These are phyloP conservation scores for Haberlea rhodopensis DNA, from an alignment of 257 asterid species.

Conservation along the genomic window DNA sequence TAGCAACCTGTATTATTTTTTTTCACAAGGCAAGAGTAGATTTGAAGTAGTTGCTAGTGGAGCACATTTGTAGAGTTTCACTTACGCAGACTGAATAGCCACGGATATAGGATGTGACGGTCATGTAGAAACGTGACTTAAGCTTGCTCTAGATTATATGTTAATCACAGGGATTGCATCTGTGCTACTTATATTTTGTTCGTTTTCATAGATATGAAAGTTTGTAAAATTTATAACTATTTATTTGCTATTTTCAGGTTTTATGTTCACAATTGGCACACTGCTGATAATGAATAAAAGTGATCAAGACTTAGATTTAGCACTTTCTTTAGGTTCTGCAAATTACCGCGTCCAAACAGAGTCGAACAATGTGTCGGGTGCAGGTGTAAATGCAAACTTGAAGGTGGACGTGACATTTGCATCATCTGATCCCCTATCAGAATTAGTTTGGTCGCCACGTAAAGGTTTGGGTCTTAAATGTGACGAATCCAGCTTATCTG, in stretches of 20 bases:
- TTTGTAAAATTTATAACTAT: no score
- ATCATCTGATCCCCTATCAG: slow-evolving; percentile 55
- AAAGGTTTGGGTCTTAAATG: slow-evolving; percentile 54
- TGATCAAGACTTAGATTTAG: slow-evolving; percentile 35
- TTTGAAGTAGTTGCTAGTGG: no score
- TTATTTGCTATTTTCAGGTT: slow-evolving; percentile 21
- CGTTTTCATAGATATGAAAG: no score
- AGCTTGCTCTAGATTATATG: no score
- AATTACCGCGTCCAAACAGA: slow-evolving; percentile 27
- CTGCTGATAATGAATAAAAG: slow-evolving; percentile 30
- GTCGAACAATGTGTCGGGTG: slow-evolving; percentile 47
- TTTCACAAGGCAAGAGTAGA: no score
- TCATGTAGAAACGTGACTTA: no score
- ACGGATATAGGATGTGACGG: no score
- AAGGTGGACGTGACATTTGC: slow-evolving; percentile 39
- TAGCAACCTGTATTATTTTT: no score
- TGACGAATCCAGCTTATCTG: slow-evolving; percentile 32
- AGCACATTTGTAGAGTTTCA: no score
- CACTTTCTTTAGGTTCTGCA: slow-evolving; percentile 36
- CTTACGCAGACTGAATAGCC: no score
- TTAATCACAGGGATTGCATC: no score
- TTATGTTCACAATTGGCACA: slow-evolving; percentile 15
- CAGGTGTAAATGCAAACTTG: slow-evolving; percentile 80
- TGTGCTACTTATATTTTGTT: no score
- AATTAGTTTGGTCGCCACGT: slow-evolving; percentile 69